Evolutionary conservation across 495 filamentous ascomycete species (phyloP), one percentile per base, ranked within the genome.

Genomic region (Pyrenula aspistea): DNA sequence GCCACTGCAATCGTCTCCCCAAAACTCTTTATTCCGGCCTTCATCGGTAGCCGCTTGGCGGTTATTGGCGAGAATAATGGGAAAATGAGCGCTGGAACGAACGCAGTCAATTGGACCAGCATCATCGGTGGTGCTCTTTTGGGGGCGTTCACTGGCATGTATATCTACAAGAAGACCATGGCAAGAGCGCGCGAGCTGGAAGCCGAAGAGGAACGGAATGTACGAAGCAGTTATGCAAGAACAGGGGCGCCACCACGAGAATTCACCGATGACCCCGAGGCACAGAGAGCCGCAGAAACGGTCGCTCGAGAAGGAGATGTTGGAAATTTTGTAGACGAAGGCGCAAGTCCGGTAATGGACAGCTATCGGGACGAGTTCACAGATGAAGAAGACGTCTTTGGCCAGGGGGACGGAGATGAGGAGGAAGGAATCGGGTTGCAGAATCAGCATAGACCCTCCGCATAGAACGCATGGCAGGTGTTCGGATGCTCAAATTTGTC

Each of bases 11-110:
- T 87, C 12, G 77, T 84, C 11, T 76, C 80, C 0, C 93, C 93
- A 10, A 96, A 96, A 65, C 74, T 98, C 42, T 69, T 95, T 58
- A 83, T 97, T n/a, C 89, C 91, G 59, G 81, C 95, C 52, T 98
- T 96, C 70, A 87, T 98, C 62, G 93, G 93, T 57, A 82, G 79
- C 59, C 75, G 85, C 36, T 71, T 98, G 1, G 71, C 73, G 19
- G 56, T 74, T 21, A 85, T 86, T 2, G 77, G 79, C 31, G 80
- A 96, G 22, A 89, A 88, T 12, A 76, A 82, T 53, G 68, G 64
- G 51, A 67, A 79, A 56, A 80, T 79, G 77, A 78, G 76, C 57
- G 60, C 68, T 12, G 68, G 68, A 15, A 71, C 76, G 22, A 80
- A 80, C 62, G 75, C 79, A 20, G 73, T 96, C 49, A 95, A 94